Evolutionary conservation across 176 grass and related monocot species (phyloP).

Genomic region (Raddia guianensis): DNA sequence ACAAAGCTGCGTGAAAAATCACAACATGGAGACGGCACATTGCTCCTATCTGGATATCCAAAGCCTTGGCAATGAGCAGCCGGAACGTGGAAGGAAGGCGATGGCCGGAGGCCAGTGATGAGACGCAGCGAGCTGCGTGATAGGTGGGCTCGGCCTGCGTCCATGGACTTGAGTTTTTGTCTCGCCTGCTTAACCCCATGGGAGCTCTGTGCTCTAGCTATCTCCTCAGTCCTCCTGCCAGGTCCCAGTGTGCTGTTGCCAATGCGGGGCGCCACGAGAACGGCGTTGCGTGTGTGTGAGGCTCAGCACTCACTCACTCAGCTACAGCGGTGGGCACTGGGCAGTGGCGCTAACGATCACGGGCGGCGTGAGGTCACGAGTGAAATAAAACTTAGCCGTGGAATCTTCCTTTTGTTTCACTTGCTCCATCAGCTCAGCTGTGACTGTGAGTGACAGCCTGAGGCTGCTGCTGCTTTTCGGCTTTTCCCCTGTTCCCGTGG

Average conservation of each 20-base stretch:
- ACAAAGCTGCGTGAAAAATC: background rate
- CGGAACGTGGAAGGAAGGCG: slow-evolving; percentile 9
- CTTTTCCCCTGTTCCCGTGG: slow-evolving; percentile 48
- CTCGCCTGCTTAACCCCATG: background rate
- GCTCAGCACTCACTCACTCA: background rate
- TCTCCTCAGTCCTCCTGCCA: background rate
- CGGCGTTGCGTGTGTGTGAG: background rate
- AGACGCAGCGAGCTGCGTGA: background rate
- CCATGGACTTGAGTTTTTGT: slow-evolving; percentile 51
- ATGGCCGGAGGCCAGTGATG: slow-evolving; percentile 19
- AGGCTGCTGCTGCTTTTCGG: slow-evolving; percentile 33
- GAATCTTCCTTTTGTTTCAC: slow-evolving; percentile 59
- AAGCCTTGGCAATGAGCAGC: background rate
- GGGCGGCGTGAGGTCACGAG: slow-evolving; percentile 47
- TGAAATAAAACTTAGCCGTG: slow-evolving; percentile 30
- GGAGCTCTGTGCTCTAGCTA: background rate
- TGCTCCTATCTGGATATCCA: background rate
- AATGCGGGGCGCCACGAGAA: background rate
- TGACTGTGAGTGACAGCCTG: background rate
- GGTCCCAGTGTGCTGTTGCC: background rate
- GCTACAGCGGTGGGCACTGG: background rate
- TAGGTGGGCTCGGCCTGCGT: slow-evolving; percentile 11
- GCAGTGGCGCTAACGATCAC: slow-evolving; percentile 30
- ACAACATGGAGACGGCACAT: background rate
- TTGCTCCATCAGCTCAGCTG: background rate